Base-by-base conservation (phyloP, 192 early-diverging fungal species). In the Backusella circina region DNA sequence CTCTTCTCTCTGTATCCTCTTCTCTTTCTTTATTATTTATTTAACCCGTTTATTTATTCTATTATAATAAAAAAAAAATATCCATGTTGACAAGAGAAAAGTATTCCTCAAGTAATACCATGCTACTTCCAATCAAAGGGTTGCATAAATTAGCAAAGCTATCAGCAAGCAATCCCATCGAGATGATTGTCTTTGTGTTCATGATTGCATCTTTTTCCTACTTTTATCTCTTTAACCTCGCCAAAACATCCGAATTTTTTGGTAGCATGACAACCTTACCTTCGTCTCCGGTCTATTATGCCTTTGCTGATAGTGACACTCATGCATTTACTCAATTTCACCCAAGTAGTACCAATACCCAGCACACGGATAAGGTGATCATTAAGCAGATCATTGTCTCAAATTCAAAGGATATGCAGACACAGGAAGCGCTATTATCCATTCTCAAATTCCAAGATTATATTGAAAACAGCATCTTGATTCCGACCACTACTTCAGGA, bases 121-220 rank as follows among this genome's bases (percentile, higher is more conserved):
- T 54, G 51, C 10, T 54, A n/a, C 21, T 8, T 54, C 51, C 51
- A 10, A 54, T 54, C 51, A 54, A 54, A 54, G 51, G 51, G 51
- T 23, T 54, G 51, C 51, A 54, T 26, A 54, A 26, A 54, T 23
- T 54, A 54, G 83, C 88, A 37, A 78, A 77, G 35, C 74, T 77
- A 37, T 86, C 90, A 18, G 86, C 91, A 18, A 86, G 87, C 65
- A 90, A 91, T 80, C 94, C 94, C 54, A 93, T 95, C 75, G 94
- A 95, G 82, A 89, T 86, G 70, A 93, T 95, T 71, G 86, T 88
- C 64, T 79, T 89, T 68, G 87, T 87, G 68, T 78, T 92, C 57
- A 84, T 94, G 47, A 75, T 94, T 33, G 92, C 91, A 32, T 89
- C 90, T 13, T 94, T 90, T 77, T 86, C 86, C 23, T 95, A 94